Base-by-base conservation (phyloP, 495 filamentous ascomycete genomes). In the Geopyxis carbonaria region DNA sequence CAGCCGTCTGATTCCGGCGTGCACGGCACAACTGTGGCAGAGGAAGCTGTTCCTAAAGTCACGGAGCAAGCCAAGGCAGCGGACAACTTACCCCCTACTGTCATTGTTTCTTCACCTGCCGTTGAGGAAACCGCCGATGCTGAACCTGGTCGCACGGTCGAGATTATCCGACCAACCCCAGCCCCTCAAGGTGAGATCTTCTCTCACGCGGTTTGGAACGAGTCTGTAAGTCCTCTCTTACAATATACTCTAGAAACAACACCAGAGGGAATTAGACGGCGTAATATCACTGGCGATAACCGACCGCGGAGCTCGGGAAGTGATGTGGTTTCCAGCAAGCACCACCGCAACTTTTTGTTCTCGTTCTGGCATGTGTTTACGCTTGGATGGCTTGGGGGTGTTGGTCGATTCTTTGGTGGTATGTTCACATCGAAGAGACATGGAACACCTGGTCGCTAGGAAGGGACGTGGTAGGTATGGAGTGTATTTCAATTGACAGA, bases 151-250 rank as follows among this genome's bases (percentile, higher is more conserved):
- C 45, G 45, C 5, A 45, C 45, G 31, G 50, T 42, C 16, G 50
- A 54, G 32, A 13, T 49, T 35, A 46, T 54, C 38, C 23, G 45
- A 20, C 45, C 51, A 43, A 49, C 45, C 8, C 50, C 50, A 14
- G 43, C 49, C 53, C n/a, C n/a, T n/a, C n/a, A n/a, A n/a, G 51
- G 51, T 54, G 51, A 54, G 51, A 48, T 54, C 38, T 54, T 53
- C 36, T 41, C 51, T 44, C 50, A 53, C 48, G 38, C 51, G 51
- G 51, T 54, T 33, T 54, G 51, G 51, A 54, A 54, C 36, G 37
- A 54, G 39, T 54, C 51, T 38, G 43, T 54, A 45, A 48, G 50
- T 40, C 51, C 51, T 40, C 45, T 54, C 51, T 54, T 54, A 54
- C 51, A 54, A 51, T 54, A 48, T 39, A 53, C 51, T 34, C 16